Evolutionary conservation across 2,329 filamentous ascomycete species (phyloP), one percentile per base, ranked within the genome.

Genomic region (Nemania bipapillata): DNA sequence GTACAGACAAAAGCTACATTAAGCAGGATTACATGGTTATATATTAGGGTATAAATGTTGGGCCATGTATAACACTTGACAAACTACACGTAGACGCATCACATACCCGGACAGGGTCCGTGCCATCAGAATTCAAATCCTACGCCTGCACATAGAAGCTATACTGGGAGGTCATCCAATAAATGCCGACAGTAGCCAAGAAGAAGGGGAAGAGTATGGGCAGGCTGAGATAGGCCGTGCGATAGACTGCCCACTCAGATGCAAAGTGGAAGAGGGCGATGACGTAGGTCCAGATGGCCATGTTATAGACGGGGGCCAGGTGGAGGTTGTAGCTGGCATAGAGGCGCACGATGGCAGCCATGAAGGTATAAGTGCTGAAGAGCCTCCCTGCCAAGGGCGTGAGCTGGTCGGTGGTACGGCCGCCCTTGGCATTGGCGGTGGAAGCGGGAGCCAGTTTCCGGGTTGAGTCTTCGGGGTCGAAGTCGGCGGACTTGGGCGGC

Each of bases 341-440:
- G 73, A 94, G 83, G 60, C 94, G 89, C 52, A 97, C 86, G 58
- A 97, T 83, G 66, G 89, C 87, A 5, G 91, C 90, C 66, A 97
- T 84, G 66, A 95, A 86, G 0, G 94, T 96, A 90, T 94, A 97
- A 32, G 92, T 96, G 62, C 92, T 94, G 79, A 97, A 97, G 22
- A 93, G 89, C 71, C 93, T 90, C 28, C 90, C 90, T 11, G 90
- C 90, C 32, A 97, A 88, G 4, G 91, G 89, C 5, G 92, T 94
- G 64, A 93, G 87, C 80, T 89, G 87, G 76, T 89, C 87, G 65
- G 81, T 76, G 6, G 74, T 52, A 81, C 84, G 79, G 65, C 82
- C 79, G 57, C 83, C 82, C 62, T 83, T 80, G 80, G 81, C 35
- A 79, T 79, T 72, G 28, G 81, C 79, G 49, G 82, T 74, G 58